Evolutionary conservation across 2,329 filamentous ascomycete species (phyloP).

Genomic region (Aspergillus latus): DNA sequence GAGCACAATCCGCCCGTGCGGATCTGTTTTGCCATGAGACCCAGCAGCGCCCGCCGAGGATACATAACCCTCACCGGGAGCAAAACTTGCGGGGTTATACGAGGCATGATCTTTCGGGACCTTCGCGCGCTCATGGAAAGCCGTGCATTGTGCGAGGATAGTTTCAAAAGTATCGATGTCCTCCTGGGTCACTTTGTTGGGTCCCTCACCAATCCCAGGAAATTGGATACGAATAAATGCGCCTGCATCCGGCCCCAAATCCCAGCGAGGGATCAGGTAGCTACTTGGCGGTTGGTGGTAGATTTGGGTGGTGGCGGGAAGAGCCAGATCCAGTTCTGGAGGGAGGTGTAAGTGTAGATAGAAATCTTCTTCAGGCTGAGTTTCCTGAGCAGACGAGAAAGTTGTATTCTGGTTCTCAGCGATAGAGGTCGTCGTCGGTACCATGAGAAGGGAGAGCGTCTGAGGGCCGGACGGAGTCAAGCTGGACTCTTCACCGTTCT

Average conservation of each 20-base stretch:
- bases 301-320: conserved; percentile 94
- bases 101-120: conserved; percentile 51
- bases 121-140: conserved; percentile 82
- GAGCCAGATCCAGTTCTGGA: conserved; percentile 86
- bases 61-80: conserved; percentile 75
- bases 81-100: conserved; percentile 82
- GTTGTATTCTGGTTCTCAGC: conserved; percentile 48
- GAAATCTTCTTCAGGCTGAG: conserved; percentile 79
- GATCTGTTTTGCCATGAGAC: conserved; percentile 25
- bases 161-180: conserved; percentile 97
- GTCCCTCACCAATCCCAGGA: conserved; percentile 67
- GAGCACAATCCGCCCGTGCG: conserved; percentile 78
- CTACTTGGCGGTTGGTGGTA: conserved; percentile 91
- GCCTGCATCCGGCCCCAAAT: conserved; percentile 80
- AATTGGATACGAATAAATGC: conserved; percentile 95
- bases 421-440: conserved; percentile 78
- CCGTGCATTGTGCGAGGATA: conserved; percentile 95
- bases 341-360: conserved; percentile 94
- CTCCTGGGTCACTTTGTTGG: conserved; percentile 70
- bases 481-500: conserved; percentile 78
- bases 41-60: conserved; percentile 32
- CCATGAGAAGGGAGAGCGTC: conserved; percentile 92
- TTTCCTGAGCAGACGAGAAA: conserved; percentile 40
- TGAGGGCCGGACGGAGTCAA: conserved; percentile 85
- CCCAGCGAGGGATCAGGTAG: conserved; percentile 95